A percentile compares a stretch with the other conserved stretches of the same genome.
These are phyloP conservation scores for Cryoendolithus antarcticus DNA, from an alignment of 2,329 filamentous ascomycete genomes.

Conservation along the genomic window DNA sequence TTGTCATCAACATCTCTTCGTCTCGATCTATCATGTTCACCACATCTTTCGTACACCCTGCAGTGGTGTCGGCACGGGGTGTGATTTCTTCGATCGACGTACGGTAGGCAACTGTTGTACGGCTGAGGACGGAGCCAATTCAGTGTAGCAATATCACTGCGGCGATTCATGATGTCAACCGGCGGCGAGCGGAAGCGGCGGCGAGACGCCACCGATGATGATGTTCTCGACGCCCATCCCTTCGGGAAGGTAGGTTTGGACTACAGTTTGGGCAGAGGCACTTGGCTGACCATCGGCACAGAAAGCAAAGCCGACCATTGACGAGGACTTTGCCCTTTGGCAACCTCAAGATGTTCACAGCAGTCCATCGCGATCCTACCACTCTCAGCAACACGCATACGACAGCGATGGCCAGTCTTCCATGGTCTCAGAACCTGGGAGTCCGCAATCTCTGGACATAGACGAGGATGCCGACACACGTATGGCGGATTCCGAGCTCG, in stretches of 20 bases:
- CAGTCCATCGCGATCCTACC: slow-evolving; percentile 3
- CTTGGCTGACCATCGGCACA: neutral
- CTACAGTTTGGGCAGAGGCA: neutral
- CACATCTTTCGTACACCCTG: too few species aligned
- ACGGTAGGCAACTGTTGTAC: too few species aligned
- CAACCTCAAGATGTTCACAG: slow-evolving; percentile 3
- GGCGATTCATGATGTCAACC: slow-evolving; percentile 1
- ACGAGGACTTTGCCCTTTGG: slow-evolving; percentile 2
- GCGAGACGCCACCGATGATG: slow-evolving; percentile 3
- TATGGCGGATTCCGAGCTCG: slow-evolving; percentile 5
- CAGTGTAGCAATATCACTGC: neutral
- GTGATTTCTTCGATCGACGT: too few species aligned
- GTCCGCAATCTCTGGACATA: slow-evolving; percentile 17
- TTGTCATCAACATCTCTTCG: too few species aligned
- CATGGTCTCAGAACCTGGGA: slow-evolving; percentile 21
- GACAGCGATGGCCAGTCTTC: slow-evolving; percentile 21
- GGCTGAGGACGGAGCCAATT: too few species aligned
- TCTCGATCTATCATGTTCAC: too few species aligned
- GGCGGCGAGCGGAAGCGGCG: slow-evolving; percentile 3
- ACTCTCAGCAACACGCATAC: slow-evolving; percentile 16
- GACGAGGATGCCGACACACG: slow-evolving; percentile 11
- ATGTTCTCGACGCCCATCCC: neutral
- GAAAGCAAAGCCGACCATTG: slow-evolving; percentile 4
- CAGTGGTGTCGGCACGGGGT: too few species aligned
- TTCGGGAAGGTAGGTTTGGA: slow-evolving; percentile 2